Conservation (phyloP, 2,329 filamentous ascomycete genomes). For the Ophiosphaerella narmari region DNA sequence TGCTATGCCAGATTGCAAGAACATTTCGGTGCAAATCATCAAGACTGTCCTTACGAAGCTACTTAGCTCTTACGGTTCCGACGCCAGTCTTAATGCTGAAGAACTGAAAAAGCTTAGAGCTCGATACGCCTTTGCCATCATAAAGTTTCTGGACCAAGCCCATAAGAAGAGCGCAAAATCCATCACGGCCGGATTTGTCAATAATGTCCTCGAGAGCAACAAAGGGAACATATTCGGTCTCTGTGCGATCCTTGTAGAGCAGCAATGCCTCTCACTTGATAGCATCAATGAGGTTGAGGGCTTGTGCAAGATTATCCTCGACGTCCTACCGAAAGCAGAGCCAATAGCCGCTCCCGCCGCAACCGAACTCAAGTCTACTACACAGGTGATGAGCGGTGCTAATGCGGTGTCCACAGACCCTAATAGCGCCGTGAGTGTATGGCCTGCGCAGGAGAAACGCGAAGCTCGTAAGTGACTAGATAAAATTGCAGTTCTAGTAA, state of each 20-base stretch:
- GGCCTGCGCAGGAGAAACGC: constrained; percentile 38
- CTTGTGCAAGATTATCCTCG: constrained; percentile 26
- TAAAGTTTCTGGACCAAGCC: constrained; percentile 24
- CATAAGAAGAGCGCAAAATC: constrained; percentile 10
- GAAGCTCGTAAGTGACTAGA: constrained; percentile 26
- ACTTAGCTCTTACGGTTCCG: constrained; percentile 10
- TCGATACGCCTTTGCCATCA: constrained; percentile 25
- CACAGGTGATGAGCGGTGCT: neutral
- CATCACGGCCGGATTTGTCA: constrained; percentile 14
- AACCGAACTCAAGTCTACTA: no score
- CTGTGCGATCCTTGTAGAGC: constrained; percentile 23
- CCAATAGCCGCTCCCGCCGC: neutral
- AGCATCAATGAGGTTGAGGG: constrained; percentile 27
- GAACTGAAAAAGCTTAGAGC: constrained; percentile 18
- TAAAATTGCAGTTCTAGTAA: neutral
- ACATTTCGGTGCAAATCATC: constrained; percentile 10
- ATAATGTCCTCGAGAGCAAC: constrained; percentile 15
- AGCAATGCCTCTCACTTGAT: constrained; percentile 21
- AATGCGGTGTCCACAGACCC: constrained; percentile 4
- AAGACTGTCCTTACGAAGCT: constrained; percentile 25
- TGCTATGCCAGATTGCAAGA: constrained; percentile 10
- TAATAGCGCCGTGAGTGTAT: constrained; percentile 19
- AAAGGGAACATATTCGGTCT: constrained; percentile 31
- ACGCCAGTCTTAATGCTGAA: constrained; percentile 2
- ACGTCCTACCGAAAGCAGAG: constrained; percentile 20